Evolutionary conservation across 257 asterid genomes (phyloP), one percentile per base, ranked within the genome.

Genomic region (Catharanthus roseus): DNA sequence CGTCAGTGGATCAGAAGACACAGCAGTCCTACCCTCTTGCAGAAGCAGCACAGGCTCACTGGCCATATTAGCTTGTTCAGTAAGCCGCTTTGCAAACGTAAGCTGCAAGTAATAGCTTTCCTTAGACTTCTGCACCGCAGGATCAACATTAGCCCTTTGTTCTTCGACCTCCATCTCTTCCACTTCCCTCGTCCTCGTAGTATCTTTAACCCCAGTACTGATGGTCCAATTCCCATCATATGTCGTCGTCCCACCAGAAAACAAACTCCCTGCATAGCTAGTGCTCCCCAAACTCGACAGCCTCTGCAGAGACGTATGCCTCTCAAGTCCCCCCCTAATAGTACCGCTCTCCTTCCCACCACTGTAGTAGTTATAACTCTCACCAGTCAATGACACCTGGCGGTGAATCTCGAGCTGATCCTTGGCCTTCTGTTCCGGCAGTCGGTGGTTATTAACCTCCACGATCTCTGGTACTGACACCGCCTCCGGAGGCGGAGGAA

Each of bases 201-300:
- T 58, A 33, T 80, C 88, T 74, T 89, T 84, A 50, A 81, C 45
- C 24, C 79, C 89, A 0, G 88, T 81, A 19, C 75, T 76, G 33
- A 82, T 65, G 34, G 96, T 84, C 93, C 95, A 87, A 76, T 85
- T 87, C 34, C 90, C 95, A 44, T 93, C 98, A 69, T 81, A 65
- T 18, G 96, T 85, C 6, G 93, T 85, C 44, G 97, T 84, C 12
- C 90, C 84, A 39, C 88, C 89, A 0, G 98, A 90, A 72, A 82
- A 88, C 87, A 88, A 81, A 68, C 96, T 93, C 58, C 85, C 96
- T 0, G 89, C 95, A 63, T 85, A 90, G 77, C 97, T 90, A 42
- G 92, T 87, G 78, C 96, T 92, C 70, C 84, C 95, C 69, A 68
- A 79, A 75, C 93, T 88, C 51, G 95, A 87, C 42, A 90, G 72